These are phyloP conservation scores for Melampsora larici-populina DNA, from an alignment of 1,284 basidiomycete genomes.

Conservation along the genomic window DNA sequence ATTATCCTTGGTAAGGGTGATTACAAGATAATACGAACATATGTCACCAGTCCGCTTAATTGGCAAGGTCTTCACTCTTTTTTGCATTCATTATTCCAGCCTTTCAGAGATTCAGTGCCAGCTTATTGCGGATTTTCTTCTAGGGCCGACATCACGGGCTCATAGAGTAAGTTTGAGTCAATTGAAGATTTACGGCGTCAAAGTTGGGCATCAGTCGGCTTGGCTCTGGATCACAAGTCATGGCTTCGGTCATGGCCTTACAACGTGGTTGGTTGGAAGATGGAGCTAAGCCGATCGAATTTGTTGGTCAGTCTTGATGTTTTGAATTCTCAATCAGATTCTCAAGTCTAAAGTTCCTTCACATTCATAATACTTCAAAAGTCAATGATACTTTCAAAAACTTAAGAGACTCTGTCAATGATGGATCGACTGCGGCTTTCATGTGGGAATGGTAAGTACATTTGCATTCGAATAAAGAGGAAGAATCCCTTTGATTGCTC, in stretches of 20 bases:
- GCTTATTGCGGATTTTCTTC: background rate
- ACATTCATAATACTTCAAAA: conserved; percentile 13
- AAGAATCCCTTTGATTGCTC: background rate
- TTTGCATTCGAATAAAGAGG: background rate
- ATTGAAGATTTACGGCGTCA: conserved; percentile 73
- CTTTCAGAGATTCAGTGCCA: background rate
- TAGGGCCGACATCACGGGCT: conserved; percentile 90
- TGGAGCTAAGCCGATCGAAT: background rate
- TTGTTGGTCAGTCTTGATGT: conserved; percentile 8
- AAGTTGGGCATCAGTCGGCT: conserved; percentile 83
- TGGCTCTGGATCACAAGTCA: conserved; percentile 60
- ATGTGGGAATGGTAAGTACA: conserved; percentile 72
- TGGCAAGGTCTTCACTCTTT: conserved; percentile 61
- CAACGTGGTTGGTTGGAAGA: conserved; percentile 17
- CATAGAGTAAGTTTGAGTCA: conserved; percentile 66
- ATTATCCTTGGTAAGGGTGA: conserved; percentile 79
- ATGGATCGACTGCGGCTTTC: conserved; percentile 58
- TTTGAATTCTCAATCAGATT: background rate
- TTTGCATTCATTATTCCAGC: background rate
- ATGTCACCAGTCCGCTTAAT: conserved; percentile 79
- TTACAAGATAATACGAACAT: conserved; percentile 89
- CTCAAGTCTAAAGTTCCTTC: background rate
- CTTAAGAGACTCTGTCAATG: conserved; percentile 85
- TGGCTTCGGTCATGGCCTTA: conserved; percentile 26
- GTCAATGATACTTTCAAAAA: conserved; percentile 57